A percentile compares a stretch with the other conserved stretches of the same genome.
phyloP scores from a whole-genome alignment of 495 filamentous ascomycete species.

The Lophiostoma macrostomum region DNA sequence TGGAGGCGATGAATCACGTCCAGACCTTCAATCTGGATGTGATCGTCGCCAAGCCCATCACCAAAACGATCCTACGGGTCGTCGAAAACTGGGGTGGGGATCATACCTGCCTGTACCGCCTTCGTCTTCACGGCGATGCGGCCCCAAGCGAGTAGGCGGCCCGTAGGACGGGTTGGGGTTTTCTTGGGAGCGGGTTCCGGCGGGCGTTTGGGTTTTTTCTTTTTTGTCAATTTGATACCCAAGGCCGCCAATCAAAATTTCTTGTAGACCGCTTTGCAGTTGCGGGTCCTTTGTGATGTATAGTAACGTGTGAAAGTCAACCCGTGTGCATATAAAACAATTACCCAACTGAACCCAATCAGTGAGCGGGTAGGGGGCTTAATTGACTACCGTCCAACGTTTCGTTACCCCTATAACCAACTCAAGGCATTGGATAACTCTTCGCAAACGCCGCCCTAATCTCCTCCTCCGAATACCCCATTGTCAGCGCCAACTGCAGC shows the following conservation, averaged over 20 bases:
- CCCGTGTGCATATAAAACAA: not conserved
- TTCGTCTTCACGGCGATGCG: constrained; percentile 52
- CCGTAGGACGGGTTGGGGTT: not conserved
- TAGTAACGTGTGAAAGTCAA: not conserved
- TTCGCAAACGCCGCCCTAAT: constrained; percentile 20
- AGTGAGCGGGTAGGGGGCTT: too few species aligned
- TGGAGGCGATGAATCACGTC: constrained; percentile 43
- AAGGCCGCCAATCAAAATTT: too few species aligned
- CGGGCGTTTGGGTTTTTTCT: not conserved
- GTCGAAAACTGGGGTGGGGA: constrained; percentile 53
- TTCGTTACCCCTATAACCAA: not conserved
- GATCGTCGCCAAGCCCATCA: constrained; percentile 41
- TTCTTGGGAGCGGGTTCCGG: not conserved
- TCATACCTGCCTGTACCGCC: constrained; percentile 62
- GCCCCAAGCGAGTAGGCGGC: constrained; percentile 1
- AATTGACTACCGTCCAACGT: too few species aligned
- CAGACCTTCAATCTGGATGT: constrained; percentile 50
- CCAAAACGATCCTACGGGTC: constrained; percentile 50
- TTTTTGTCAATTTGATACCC: not conserved
- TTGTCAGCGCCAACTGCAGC: constrained; percentile 38
- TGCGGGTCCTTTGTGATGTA: not conserved
- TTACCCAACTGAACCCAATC: not conserved
- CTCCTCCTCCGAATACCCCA: constrained; percentile 29
- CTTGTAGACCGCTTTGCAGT: too few species aligned
- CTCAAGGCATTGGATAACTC: constrained; percentile 23